phyloP scores from a whole-genome alignment of 2,329 filamentous ascomycete species.

The Dryadomyces sulphureus region DNA sequence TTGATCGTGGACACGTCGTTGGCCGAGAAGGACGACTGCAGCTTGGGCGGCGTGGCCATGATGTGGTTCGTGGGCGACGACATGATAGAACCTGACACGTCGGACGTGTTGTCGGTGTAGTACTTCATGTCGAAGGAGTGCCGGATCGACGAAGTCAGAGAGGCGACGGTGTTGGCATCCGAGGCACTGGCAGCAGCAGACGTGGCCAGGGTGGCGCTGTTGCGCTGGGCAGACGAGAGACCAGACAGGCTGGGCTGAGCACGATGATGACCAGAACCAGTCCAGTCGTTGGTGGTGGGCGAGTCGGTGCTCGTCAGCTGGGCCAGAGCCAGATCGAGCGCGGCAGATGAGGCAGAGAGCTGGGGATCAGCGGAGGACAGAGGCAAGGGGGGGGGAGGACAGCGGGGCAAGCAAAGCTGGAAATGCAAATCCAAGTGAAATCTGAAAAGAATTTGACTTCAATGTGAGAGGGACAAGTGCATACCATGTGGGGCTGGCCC shows the following conservation, averaged over 20 bases:
- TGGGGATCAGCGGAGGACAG: conserved; percentile 19
- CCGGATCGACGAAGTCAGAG: conserved; percentile 33
- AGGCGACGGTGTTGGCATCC: conserved; percentile 26
- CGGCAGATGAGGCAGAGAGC: conserved; percentile 68
- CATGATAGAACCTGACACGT: conserved; percentile 24
- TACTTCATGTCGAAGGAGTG: conserved; percentile 45
- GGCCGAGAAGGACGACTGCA: conserved; percentile 80
- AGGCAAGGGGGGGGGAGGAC: background rate
- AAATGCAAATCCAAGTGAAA: background rate
- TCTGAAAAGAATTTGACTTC: background rate
- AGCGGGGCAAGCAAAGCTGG: background rate
- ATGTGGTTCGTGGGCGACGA: conserved; percentile 33
- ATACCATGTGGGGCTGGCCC: conserved; percentile 29
- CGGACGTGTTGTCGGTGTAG: conserved; percentile 28
- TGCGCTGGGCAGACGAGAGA: conserved; percentile 24
- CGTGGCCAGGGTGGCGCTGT: conserved; percentile 20
- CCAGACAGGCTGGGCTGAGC: conserved; percentile 44
- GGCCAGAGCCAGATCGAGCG: conserved; percentile 63
- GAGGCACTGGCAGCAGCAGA: conserved; percentile 26
- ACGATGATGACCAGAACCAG: conserved; percentile 52
- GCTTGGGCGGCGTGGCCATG: conserved; percentile 52
- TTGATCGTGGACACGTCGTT: conserved; percentile 82
- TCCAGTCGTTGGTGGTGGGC: conserved; percentile 36
- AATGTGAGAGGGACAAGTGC: background rate
- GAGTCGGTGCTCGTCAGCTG: conserved; percentile 49